Evolutionary conservation across 2,329 filamentous ascomycete genomes (phyloP).

Genomic region (Sarocladium kiliense): DNA sequence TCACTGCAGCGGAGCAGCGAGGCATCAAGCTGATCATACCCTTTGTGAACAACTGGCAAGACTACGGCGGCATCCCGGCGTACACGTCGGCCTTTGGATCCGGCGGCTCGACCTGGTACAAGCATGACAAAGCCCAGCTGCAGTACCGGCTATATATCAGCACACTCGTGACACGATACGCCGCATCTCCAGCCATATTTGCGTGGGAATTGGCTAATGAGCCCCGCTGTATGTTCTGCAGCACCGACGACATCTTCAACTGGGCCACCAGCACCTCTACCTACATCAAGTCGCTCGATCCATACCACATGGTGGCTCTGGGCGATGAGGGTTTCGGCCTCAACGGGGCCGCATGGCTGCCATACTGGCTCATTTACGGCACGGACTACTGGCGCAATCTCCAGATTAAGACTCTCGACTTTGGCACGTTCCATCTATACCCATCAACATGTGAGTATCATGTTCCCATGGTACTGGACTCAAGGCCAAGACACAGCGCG

Average conservation of each 20-base stretch:
- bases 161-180: conserved; percentile 43
- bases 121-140: conserved; percentile 42
- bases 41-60: conserved; percentile 64
- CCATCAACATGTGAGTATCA: conserved; percentile 21
- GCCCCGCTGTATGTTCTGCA: conserved; percentile 27
- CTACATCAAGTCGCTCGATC: conserved; percentile 61
- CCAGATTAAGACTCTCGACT: conserved; percentile 49
- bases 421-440: conserved; percentile 25
- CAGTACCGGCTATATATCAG: conserved; percentile 50
- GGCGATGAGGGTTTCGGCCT: conserved; percentile 52
- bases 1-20: conserved; percentile 51
- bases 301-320: conserved; percentile 57
- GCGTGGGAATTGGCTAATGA: conserved; percentile 40
- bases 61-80: conserved; percentile 60
- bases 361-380: conserved; percentile 44
- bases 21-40: conserved; percentile 60
- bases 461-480: no score
- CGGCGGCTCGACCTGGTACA: conserved; percentile 51
- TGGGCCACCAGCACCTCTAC: conserved; percentile 54
- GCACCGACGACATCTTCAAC: conserved; percentile 23
- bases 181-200: conserved; percentile 40
- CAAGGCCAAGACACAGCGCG: no score
- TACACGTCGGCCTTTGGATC: conserved; percentile 56
- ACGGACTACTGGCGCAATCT: conserved; percentile 50
- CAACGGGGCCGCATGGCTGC: conserved; percentile 37